A percentile compares a stretch with the other conserved stretches of the same genome.
These are phyloP conservation scores for Fusarium sp. DNA, from an alignment of 2,329 filamentous ascomycete genomes.

Conservation along the genomic window DNA sequence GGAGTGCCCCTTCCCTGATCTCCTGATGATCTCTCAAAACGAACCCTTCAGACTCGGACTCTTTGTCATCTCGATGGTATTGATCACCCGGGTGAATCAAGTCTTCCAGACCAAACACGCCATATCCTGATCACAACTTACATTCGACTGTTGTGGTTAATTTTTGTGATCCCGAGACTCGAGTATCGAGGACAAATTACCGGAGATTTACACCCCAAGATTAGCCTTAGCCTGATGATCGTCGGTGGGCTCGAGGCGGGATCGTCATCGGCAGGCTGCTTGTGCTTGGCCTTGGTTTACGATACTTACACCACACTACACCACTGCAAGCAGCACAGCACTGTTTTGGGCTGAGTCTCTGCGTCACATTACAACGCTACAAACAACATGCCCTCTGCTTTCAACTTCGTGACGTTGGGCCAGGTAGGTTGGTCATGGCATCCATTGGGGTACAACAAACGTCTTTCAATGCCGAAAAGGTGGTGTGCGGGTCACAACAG, in stretches of 20 bases:
- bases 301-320: not conserved
- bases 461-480: slow-evolving; percentile 1
- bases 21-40: not conserved
- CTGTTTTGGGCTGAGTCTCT: slow-evolving; percentile 10
- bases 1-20: slow-evolving; percentile 3
- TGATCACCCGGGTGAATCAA: not conserved
- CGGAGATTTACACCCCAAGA: slow-evolving; percentile 30
- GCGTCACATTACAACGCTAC: slow-evolving; percentile 4
- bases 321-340: not conserved
- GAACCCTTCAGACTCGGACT: not conserved
- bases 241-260: slow-evolving; percentile 7
- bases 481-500: slow-evolving; percentile 8
- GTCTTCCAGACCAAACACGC: not conserved
- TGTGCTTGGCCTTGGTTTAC: not conserved
- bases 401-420: slow-evolving; percentile 5
- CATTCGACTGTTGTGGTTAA: not conserved
- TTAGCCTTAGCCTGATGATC: slow-evolving; percentile 24
- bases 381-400: slow-evolving; percentile 3
- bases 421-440: not conserved
- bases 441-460: not conserved
- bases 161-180: not conserved
- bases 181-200: not conserved
- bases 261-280: slow-evolving; percentile 29
- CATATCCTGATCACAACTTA: not conserved
- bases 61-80: slow-evolving; percentile 8